Conservation (phyloP, 2,329 filamentous ascomycete genomes). For the Fusarium gaditjirri region DNA sequence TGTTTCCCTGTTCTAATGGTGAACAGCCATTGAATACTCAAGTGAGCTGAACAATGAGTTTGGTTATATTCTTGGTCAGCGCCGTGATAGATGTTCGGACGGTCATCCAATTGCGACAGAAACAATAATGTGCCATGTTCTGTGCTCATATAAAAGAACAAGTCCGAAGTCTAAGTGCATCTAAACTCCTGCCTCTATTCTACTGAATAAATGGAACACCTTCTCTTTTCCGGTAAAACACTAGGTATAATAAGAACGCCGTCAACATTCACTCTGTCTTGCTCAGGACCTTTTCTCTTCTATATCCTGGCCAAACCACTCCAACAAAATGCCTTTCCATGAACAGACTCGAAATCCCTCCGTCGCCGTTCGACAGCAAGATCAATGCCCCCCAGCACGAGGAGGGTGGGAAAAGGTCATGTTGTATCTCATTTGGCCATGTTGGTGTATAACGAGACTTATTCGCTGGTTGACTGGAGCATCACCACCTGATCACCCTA, state of each 20-base stretch:
- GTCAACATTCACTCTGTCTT: not conserved
- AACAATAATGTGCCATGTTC: not conserved
- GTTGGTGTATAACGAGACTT: not conserved
- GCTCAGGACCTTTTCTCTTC: not conserved
- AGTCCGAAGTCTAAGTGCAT: not conserved
- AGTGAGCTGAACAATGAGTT: slow-evolving; percentile 16
- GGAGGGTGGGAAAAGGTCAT: not conserved
- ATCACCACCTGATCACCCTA: not conserved
- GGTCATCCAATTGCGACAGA: not conserved
- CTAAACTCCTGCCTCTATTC: not conserved
- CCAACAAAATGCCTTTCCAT: not conserved
- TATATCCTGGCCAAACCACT: not conserved
- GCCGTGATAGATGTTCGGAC: not conserved
- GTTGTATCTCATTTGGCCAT: not conserved
- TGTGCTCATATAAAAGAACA: slow-evolving; percentile 9
- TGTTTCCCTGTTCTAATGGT: not conserved
- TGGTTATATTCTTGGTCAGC: slow-evolving; percentile 9
- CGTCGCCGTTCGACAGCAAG: not conserved
- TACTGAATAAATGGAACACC: not conserved
- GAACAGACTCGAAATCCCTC: not conserved
- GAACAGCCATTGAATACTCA: not conserved
- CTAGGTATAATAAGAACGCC: not conserved
- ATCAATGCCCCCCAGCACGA: slow-evolving; percentile 1
- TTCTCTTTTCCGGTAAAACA: not conserved
- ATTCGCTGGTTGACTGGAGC: not conserved